Conservation (phyloP, 2,329 filamentous ascomycete species). For the Aspergillus hortae region DNA sequence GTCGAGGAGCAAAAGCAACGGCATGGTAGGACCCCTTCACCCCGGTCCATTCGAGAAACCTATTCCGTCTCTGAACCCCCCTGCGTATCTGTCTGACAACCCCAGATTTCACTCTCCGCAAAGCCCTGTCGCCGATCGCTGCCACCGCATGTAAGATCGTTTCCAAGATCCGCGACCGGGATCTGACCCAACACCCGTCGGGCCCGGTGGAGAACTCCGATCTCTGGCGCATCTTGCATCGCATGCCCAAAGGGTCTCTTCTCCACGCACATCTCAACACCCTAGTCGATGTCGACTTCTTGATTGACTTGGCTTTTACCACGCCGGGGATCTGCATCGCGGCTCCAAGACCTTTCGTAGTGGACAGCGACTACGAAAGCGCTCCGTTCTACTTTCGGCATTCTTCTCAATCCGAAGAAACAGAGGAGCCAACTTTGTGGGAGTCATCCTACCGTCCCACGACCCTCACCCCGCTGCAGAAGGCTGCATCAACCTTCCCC, state of each 20-base stretch:
- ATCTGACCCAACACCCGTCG: constrained; percentile 36
- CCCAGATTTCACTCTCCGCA: constrained; percentile 30
- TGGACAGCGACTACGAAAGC: constrained; percentile 51
- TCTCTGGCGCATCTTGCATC: constrained; percentile 78
- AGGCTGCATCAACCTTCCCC: constrained; percentile 71
- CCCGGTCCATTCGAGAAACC: neutral
- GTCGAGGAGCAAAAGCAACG: constrained; percentile 76
- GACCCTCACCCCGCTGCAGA: constrained; percentile 54
- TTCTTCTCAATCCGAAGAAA: constrained; percentile 45
- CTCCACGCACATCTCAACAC: constrained; percentile 82
- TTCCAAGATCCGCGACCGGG: constrained; percentile 71
- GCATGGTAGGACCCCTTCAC: constrained; percentile 58
- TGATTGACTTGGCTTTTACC: constrained; percentile 67
- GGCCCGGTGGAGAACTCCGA: constrained; percentile 79
- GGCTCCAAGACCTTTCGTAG: constrained; percentile 56
- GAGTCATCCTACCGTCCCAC: constrained; percentile 57
- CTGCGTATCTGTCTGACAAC: constrained; percentile 7
- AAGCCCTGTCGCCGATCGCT: constrained; percentile 71
- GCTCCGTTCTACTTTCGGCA: constrained; percentile 62
- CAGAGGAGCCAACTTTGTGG: constrained; percentile 60
- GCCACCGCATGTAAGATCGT: constrained; percentile 76
- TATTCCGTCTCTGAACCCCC: too few species aligned
- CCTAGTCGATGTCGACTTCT: constrained; percentile 82
- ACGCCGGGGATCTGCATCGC: constrained; percentile 71
- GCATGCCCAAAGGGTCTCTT: constrained; percentile 76